A percentile compares a stretch with the other conserved stretches of the same genome.
phyloP scores from a whole-genome alignment of 139 green algal species.

The Volvox reticuliferus region DNA sequence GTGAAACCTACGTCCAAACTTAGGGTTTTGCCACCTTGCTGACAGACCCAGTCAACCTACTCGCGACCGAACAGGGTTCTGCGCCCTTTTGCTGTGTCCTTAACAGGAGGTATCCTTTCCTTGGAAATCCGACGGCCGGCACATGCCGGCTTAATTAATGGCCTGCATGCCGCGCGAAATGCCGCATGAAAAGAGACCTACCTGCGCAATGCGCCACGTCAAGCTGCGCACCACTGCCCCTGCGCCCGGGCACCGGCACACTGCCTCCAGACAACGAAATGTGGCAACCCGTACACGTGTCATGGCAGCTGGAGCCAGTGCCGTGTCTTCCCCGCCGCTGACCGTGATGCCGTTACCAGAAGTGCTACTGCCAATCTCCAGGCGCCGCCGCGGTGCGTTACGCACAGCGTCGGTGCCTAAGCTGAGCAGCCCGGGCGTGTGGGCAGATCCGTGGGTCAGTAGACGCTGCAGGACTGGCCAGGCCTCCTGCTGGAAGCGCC shows the following conservation, averaged over 20 bases:
- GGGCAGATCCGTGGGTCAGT: constrained; percentile 55
- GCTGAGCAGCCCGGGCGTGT: constrained; percentile 40
- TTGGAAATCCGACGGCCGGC: no score
- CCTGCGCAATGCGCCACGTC: constrained; percentile 51
- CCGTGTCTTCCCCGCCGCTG: not conserved
- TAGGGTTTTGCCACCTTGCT: no score
- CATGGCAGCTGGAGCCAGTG: constrained; percentile 61
- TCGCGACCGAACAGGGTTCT: no score
- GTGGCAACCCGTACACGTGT: constrained; percentile 59
- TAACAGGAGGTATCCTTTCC: no score
- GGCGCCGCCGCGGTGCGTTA: not conserved
- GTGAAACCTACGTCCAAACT: no score
- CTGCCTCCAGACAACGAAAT: constrained; percentile 60
- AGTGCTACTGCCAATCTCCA: not conserved
- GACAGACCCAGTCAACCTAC: no score
- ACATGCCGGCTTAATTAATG: no score
- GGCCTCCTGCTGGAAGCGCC: constrained; percentile 72
- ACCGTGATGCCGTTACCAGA: not conserved
- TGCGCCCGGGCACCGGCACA: constrained; percentile 28
- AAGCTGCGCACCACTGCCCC: constrained; percentile 46
- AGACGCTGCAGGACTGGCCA: constrained; percentile 72
- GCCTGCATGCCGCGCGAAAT: no score
- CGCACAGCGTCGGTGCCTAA: not conserved
- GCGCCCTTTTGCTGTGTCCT: no score
- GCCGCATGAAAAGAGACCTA: not conserved